A percentile compares a stretch with the other conserved stretches of the same genome.
phyloP scores from a whole-genome alignment of 345 rosid genomes.

The Lepidium africanum region DNA sequence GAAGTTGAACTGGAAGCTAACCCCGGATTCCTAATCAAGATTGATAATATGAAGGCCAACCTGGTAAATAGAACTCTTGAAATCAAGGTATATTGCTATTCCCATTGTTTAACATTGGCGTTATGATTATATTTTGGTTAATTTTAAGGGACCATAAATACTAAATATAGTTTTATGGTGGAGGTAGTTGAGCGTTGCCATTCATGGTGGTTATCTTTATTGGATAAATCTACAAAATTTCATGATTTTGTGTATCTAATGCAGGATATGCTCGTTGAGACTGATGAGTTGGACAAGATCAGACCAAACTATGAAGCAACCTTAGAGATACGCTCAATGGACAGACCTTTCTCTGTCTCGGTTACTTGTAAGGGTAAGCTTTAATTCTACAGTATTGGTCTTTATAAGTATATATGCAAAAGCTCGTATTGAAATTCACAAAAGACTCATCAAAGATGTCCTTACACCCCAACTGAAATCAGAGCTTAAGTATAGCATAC shows the following conservation, averaged over 20 bases:
- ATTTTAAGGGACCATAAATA: neutral
- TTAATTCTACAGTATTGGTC: neutral
- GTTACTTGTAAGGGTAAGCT: slow-evolving; percentile 49
- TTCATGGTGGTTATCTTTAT: neutral
- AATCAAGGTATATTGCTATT: slow-evolving; percentile 36
- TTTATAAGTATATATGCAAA: neutral
- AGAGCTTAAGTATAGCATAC: neutral
- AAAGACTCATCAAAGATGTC: neutral
- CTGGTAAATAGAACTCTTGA: slow-evolving; percentile 35
- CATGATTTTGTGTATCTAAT: slow-evolving; percentile 1
- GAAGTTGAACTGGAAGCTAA: slow-evolving; percentile 25
- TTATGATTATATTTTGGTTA: neutral
- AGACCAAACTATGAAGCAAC: slow-evolving; percentile 42
- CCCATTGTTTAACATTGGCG: neutral
- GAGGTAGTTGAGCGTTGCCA: neutral
- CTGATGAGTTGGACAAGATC: slow-evolving; percentile 34
- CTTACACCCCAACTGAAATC: neutral
- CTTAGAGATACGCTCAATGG: slow-evolving; percentile 32
- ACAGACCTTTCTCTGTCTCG: slow-evolving; percentile 28
- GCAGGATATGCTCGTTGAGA: slow-evolving; percentile 42
- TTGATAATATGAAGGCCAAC: slow-evolving; percentile 22
- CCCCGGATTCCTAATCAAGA: slow-evolving; percentile 7
- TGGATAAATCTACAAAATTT: neutral
- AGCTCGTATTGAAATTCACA: neutral
- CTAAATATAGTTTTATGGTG: neutral